Evolutionary conservation across 2,329 filamentous ascomycete species (phyloP).

Genomic region (Penicillium psychrosexuale): DNA sequence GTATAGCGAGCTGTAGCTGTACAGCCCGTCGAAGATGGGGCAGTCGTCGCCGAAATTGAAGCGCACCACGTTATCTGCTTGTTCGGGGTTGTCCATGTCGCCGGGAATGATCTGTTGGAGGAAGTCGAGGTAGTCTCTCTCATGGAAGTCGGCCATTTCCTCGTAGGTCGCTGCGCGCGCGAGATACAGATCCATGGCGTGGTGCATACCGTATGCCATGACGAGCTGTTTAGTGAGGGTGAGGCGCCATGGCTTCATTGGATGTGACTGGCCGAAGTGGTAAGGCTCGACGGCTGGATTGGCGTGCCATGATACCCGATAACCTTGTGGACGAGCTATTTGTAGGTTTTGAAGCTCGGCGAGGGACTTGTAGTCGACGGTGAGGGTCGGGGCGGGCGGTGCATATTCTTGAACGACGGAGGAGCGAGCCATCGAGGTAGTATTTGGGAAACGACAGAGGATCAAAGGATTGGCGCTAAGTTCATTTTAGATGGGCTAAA

Average conservation of each 20-base stretch:
- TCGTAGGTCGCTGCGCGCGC: slow-evolving; percentile 80
- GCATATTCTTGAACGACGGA: slow-evolving; percentile 52
- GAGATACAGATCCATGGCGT: slow-evolving; percentile 93
- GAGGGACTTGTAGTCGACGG: slow-evolving; percentile 50
- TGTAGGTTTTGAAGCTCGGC: slow-evolving; percentile 59
- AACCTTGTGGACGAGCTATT: slow-evolving; percentile 76
- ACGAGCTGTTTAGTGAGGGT: slow-evolving; percentile 94
- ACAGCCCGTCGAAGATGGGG: slow-evolving; percentile 92
- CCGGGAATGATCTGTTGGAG: slow-evolving; percentile 69
- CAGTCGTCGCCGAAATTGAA: slow-evolving; percentile 95
- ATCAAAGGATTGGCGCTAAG: background rate
- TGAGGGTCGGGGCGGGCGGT: slow-evolving; percentile 45
- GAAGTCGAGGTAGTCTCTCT: slow-evolving; percentile 86
- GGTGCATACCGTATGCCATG: slow-evolving; percentile 90
- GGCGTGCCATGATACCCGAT: slow-evolving; percentile 92
- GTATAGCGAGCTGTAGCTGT: slow-evolving; percentile 92
- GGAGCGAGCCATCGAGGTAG: slow-evolving; percentile 39
- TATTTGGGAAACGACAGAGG: background rate
- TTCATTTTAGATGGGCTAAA: background rate
- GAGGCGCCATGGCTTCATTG: slow-evolving; percentile 98
- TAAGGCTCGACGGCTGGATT: slow-evolving; percentile 94
- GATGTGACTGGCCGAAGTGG: slow-evolving; percentile 94
- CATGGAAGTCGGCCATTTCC: slow-evolving; percentile 83
- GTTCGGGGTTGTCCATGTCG: slow-evolving; percentile 63
- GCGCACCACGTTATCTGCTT: slow-evolving; percentile 56